phyloP scores from a whole-genome alignment of 2,329 filamentous ascomycete genomes.

The Ascochyta viciae-villosae region DNA sequence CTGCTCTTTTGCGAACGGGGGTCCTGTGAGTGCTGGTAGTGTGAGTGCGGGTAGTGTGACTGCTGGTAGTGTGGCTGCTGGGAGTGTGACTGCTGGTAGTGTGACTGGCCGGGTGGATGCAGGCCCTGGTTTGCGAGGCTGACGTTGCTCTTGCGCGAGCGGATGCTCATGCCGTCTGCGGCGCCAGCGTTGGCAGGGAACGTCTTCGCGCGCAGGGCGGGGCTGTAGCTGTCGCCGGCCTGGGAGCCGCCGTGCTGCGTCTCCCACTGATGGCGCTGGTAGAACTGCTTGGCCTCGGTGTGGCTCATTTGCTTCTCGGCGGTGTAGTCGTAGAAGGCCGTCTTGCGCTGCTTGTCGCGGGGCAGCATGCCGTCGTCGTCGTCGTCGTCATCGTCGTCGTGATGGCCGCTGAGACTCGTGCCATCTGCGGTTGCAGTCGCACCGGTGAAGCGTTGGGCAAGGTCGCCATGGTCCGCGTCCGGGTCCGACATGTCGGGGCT shows the following conservation, averaged over 20 bases:
- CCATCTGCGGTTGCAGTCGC: slow-evolving; percentile 31
- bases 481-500: slow-evolving; percentile 40
- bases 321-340: slow-evolving; percentile 90
- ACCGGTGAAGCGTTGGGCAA: slow-evolving; percentile 26
- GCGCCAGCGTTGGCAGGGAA: slow-evolving; percentile 51
- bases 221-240: slow-evolving; percentile 49
- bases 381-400: slow-evolving; percentile 39
- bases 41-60: slow-evolving; percentile 42
- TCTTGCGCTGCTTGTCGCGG: slow-evolving; percentile 67
- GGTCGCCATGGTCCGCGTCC: slow-evolving; percentile 24
- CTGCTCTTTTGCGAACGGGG: slow-evolving; percentile 29
- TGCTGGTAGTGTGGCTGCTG: slow-evolving; percentile 38
- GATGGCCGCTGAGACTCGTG: slow-evolving; percentile 24
- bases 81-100: slow-evolving; percentile 31
- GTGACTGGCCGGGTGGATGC: slow-evolving; percentile 37
- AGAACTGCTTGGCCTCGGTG: slow-evolving; percentile 93
- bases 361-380: slow-evolving; percentile 51
- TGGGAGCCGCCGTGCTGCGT: slow-evolving; percentile 53
- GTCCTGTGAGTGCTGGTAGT: slow-evolving; percentile 40
- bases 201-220: slow-evolving; percentile 54
- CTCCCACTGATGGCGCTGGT: slow-evolving; percentile 83
- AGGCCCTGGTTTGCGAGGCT: slow-evolving; percentile 39
- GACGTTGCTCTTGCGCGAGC: slow-evolving; percentile 50
- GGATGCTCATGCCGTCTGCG: slow-evolving; percentile 50
- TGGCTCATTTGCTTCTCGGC: slow-evolving; percentile 95